Percentiles rank a stretch among this genome's conserved stretches.
These are phyloP conservation scores for Castanea sativa DNA, from an alignment of 306 rosid species.

Conservation along the genomic window DNA sequence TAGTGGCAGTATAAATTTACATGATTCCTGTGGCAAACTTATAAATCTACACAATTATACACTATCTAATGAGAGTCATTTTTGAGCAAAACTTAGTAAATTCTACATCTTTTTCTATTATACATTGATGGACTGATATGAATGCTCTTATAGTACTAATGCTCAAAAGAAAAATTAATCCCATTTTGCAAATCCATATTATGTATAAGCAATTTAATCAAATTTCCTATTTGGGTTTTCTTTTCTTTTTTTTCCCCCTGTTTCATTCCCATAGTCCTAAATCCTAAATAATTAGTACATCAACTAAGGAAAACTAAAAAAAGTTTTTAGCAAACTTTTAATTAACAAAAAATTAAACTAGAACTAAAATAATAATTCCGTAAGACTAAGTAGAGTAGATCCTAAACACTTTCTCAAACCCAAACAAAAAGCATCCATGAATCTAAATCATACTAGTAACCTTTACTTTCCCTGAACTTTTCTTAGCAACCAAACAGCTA, in stretches of 20 bases:
- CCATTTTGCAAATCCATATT: not conserved
- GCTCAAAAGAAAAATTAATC: not conserved
- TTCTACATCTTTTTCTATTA: too few relatives aligned
- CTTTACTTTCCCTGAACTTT: too few relatives aligned
- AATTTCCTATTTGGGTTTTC: not conserved
- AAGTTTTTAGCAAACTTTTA: too few relatives aligned
- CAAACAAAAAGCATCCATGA: not conserved
- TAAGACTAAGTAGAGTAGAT: not conserved
- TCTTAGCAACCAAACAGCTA: too few relatives aligned
- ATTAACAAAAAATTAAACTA: not conserved
- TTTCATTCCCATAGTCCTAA: not conserved
- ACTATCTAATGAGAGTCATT: too few relatives aligned
- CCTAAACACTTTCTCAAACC: not conserved
- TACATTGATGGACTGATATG: too few relatives aligned
- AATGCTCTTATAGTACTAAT: not conserved
- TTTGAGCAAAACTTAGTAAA: too few relatives aligned
- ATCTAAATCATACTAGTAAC: too few relatives aligned
- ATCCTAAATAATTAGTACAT: not conserved
- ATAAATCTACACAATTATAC: too few relatives aligned
- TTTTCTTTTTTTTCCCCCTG: not conserved
- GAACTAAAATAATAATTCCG: not conserved
- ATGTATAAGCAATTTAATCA: not conserved
- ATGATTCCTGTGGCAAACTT: too few relatives aligned
- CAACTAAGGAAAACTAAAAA: too few relatives aligned
- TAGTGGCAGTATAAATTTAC: too few relatives aligned